Conservation (phyloP, 176 grass and related monocot species). For the Triticum turgidum region DNA sequence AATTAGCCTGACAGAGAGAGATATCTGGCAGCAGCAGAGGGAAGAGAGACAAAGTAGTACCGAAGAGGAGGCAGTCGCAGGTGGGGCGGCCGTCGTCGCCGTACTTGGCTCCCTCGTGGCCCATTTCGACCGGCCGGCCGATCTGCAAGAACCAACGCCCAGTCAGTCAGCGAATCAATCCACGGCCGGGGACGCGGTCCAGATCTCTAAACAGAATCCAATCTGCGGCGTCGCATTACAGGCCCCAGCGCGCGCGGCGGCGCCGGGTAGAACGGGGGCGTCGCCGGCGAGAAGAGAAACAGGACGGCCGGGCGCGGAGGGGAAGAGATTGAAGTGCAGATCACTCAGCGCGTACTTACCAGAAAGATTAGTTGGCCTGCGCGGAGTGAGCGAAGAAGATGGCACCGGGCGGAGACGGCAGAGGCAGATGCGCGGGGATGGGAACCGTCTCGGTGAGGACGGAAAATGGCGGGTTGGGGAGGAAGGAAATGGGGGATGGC, state of each 20-base stretch:
- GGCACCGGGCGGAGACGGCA: background rate
- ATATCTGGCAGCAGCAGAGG: background rate
- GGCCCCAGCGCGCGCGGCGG: background rate
- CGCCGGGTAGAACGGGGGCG: background rate
- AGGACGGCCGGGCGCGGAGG: background rate
- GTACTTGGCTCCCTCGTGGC: constrained; percentile 36
- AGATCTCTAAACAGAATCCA: background rate
- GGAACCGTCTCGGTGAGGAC: background rate
- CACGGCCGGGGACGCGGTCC: background rate
- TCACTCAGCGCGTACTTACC: background rate
- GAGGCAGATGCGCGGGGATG: background rate
- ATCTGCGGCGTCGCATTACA: background rate
- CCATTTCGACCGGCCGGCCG: constrained; percentile 43
- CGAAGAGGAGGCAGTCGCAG: constrained; percentile 83
- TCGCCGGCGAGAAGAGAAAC: background rate
- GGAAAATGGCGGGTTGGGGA: background rate
- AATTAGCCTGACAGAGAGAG: background rate
- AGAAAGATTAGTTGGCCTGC: background rate
- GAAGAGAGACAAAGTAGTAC: constrained; percentile 20
- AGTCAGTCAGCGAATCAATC: background rate
- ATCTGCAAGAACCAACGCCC: constrained; percentile 1
- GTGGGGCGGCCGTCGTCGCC: constrained; percentile 42
- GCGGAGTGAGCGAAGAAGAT: background rate
- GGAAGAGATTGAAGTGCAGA: background rate
- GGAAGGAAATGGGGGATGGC: background rate